Conservation (phyloP, 148 eudicot species). For the Heliamphora exappendiculata region DNA sequence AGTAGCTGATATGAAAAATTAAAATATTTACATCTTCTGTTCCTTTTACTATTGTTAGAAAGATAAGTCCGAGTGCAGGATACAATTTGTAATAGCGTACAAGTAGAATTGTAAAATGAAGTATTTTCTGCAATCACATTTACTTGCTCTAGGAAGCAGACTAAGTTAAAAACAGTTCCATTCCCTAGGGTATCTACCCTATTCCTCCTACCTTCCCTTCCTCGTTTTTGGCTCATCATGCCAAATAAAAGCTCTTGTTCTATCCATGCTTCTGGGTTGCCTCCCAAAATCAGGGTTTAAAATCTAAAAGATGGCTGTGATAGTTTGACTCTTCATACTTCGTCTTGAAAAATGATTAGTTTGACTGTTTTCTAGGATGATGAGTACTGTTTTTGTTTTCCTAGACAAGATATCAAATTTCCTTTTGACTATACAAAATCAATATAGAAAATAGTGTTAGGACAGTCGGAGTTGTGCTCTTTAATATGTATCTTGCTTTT, state of each 20-base stretch:
- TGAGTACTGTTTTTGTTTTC: not conserved
- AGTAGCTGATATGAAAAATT: no score
- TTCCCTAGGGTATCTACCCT: not conserved
- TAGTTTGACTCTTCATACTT: no score
- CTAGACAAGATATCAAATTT: not conserved
- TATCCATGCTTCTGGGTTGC: no score
- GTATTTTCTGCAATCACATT: not conserved
- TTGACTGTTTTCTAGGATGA: not conserved
- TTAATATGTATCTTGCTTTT: not conserved
- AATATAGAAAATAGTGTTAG: not conserved
- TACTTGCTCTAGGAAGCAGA: not conserved
- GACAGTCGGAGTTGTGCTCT: not conserved
- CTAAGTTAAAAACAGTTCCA: not conserved
- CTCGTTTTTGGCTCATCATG: not conserved
- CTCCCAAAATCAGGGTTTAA: no score
- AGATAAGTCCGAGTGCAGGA: no score
- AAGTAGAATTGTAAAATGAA: not conserved
- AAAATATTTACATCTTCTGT: no score
- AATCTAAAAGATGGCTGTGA: not conserved
- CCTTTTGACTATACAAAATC: no score
- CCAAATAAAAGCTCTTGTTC: no score
- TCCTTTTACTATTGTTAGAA: not conserved
- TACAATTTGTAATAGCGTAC: no score
- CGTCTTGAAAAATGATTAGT: not conserved
- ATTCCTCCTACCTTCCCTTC: not conserved